Evolutionary conservation across 2,329 filamentous ascomycete species (phyloP), one percentile per base, ranked within the genome.

Genomic region (Sporothrix inflata): DNA sequence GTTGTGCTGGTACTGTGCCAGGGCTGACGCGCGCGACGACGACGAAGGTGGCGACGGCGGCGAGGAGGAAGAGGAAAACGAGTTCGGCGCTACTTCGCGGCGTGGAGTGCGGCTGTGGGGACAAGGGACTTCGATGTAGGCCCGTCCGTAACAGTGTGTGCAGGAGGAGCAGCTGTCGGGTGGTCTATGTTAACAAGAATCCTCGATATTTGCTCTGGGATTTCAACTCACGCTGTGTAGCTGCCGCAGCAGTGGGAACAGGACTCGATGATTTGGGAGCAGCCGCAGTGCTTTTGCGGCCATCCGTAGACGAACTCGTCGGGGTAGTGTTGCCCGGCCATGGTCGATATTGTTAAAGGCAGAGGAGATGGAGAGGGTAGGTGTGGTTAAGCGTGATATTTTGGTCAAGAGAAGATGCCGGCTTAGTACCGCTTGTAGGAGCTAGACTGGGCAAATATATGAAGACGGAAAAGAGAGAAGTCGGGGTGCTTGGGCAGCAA

Each of bases 301-400:
- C 73, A 76, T 4, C 74, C 74, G 21, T 70, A 72, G 42, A 76
- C 74, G 55, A 75, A 74, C 14, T 76, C 75, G 45, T 73, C 73
- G 9, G 65, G 11, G 1, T 66, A 67, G 45, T 51, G 24, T 14
- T n/a, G 55, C 9, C 45, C 14, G 1, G 49, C 21, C 73, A 74
- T 75, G 40, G 2, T 70, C 16, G 19, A 30, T 6, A 6, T 42
- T 42, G 45, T 14, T 1, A 21, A 12, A 38, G 53, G 24, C 21
- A 65, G 27, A 70, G 24, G 27, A 65, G 49, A 4, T 14, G 53
- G 27, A n/a, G 67, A 27, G 5, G 24, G 47, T n/a, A 30, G n/a
- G 51, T 45, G 47, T 49, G n/a, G 38, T 38, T n/a, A 57, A 68
- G 27, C 11, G 40, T 19, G 19, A 38, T 3, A 11, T 16, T 16